Evolutionary conservation across 768 basidiomycete genomes (phyloP), one percentile per base, ranked within the genome.

Genomic region (Candolleomyces eurysporus): DNA sequence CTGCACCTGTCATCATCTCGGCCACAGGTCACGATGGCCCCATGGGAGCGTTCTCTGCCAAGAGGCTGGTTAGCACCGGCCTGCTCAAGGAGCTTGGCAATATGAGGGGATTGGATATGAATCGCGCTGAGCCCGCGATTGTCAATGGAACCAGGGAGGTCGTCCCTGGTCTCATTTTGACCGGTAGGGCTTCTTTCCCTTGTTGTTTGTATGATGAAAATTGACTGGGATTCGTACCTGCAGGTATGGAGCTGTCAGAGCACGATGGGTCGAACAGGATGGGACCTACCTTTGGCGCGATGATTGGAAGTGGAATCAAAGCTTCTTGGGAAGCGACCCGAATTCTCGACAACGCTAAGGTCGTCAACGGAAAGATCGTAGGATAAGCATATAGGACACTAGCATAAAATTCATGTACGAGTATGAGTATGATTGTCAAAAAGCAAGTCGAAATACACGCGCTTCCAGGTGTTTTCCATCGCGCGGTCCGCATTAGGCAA

Each of bases 61-160:
- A 91, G 73, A 80, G 90, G 42, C 80, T 92, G 58, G 89, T 90
- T 48, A 89, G 88, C 67, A 82, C 86, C 45, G 90, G 90, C n/a
- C 72, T 91, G 65, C 73, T 85, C 65, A 87, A 87, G 73, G 84
- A 87, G 71, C 79, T 91, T 36, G 90, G 90, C 8, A 89, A 91
- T 70, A 92, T 91, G 90, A 79, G 86, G 45, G 88, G 88, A 10
- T 75, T 92, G 63, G 89, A 91, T 75, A 92, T 91, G 90, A 87
- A 84, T 70, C 84, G 86, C 46, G 86, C 90, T n/a, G 90, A 91
- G 72, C 88, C 89, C 4, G 85, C 84, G n/a, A 91, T 91, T 63
- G 88, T 90, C 57, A 90, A 89, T 64, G 81, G 82, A 32, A 91
- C 89, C 19, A 84, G 89, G 52, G 89, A 93, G 78, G 87, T 92